Conservation (phyloP, 805 yeast species). For the Clavispora santaluciae region DNA sequence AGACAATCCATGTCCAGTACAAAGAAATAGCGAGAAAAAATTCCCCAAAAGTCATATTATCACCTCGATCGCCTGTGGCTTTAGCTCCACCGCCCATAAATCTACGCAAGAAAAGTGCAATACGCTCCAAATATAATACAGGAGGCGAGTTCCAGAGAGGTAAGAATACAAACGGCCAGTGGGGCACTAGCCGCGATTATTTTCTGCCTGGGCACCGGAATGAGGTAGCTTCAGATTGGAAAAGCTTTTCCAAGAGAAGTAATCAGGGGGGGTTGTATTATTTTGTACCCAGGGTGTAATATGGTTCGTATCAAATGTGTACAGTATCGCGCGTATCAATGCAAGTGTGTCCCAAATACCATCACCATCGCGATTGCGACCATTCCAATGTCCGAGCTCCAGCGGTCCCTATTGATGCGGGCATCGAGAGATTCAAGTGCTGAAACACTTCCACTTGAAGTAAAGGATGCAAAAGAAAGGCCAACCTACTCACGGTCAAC, state of each 20-base stretch:
- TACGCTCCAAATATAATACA: neutral
- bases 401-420: neutral
- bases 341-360: neutral
- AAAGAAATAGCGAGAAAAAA: constrained; percentile 45
- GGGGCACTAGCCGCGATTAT: neutral
- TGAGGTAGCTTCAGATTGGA: neutral
- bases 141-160: neutral
- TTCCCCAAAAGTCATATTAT: constrained; percentile 24
- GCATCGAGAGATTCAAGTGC: neutral
- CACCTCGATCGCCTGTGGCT: constrained; percentile 21
- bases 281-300: neutral
- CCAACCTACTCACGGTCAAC: neutral
- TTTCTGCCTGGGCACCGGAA: neutral
- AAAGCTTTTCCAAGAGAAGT: neutral
- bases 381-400: neutral
- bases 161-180: neutral
- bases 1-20: constrained; percentile 82
- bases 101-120: constrained; percentile 20
- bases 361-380: neutral
- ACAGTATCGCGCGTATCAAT: constrained; percentile 1
- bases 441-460: neutral
- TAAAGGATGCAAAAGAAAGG: neutral
- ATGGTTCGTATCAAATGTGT: neutral
- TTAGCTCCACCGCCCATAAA: constrained; percentile 84
- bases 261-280: neutral